phyloP scores from a whole-genome alignment of 495 filamentous ascomycete genomes.

The Penicillium herquei region DNA sequence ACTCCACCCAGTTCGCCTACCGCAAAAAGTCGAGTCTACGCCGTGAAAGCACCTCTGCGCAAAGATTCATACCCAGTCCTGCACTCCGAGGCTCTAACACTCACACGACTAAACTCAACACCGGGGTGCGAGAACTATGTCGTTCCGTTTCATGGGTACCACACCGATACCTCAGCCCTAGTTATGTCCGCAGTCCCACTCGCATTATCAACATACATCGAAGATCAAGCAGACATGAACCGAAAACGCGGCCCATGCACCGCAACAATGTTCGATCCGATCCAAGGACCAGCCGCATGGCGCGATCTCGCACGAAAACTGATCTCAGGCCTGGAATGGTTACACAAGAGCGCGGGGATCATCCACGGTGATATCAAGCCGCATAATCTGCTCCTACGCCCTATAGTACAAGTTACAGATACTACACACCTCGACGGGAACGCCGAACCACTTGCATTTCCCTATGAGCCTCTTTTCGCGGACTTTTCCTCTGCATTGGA shows the following conservation, averaged over 20 bases:
- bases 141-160: conserved; percentile 57
- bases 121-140: conserved; percentile 37
- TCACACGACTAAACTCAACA: conserved; percentile 46
- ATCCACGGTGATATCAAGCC: conserved; percentile 49
- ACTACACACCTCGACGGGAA: neutral
- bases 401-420: conserved; percentile 6
- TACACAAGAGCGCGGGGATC: conserved; percentile 42
- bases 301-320: conserved; percentile 46
- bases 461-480: conserved; percentile 48
- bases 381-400: conserved; percentile 41
- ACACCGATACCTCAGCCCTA: conserved; percentile 45
- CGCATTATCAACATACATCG: conserved; percentile 50
- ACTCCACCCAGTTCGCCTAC: conserved; percentile 52
- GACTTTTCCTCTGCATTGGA: conserved; percentile 61
- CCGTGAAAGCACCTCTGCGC: conserved; percentile 54
- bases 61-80: conserved; percentile 51
- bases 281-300: conserved; percentile 44
- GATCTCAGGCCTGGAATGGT: conserved; percentile 50
- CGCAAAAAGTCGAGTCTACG: conserved; percentile 36
- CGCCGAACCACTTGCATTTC: conserved; percentile 20
- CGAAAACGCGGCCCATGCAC: conserved; percentile 33
- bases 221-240: conserved; percentile 32
- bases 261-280: conserved; percentile 51
- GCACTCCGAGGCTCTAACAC: conserved; percentile 48
- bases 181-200: conserved; percentile 54